Base-by-base conservation (phyloP, 2,329 filamentous ascomycete species). In the Ilyonectria destructans region DNA sequence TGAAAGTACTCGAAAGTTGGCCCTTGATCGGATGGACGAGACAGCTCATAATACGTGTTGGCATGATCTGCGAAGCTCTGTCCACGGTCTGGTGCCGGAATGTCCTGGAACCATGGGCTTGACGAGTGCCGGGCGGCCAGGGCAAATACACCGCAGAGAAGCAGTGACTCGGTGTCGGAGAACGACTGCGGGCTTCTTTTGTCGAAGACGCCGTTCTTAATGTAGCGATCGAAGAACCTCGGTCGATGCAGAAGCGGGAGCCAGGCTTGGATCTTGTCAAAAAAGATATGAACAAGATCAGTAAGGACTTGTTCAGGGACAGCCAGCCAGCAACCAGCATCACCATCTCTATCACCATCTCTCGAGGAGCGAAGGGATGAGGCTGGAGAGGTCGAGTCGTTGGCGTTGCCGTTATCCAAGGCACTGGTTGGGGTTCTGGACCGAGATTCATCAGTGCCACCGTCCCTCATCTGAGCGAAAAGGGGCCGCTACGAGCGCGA, bases 181-280 rank as follows among this genome's bases (percentile, higher is more conserved):
- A 55, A 55, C 17, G 40, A 45, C 40, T 45, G 40, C 40, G 40
- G n/a, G 40, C 23, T 13, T 40, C 45, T 29, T 29, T 29, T 21
- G 43, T 31, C n/a, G 10, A 49, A 59, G 5, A 23, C 17, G 29
- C 17, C 57, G 31, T 59, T 26, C 4, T 33, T 29, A 10, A 56
- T 48, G 37, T 55, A 62, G 23, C 37, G 29, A 6, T n/a, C 33
- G 17, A 62, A 45, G 35, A 62, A 62, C 23, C 51, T 62, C 17
- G 59, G 59, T 6, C 51, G 51, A 33, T 62, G 59, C 9, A 62
- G 49, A n/a, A 62, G 26, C 13, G 49, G 59, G 8, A 62, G 59
- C 59, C 59, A 62, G 17, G 59, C 17, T 48, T 62, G 59, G 29
- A 55, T 46, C 37, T 55, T 55, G 59, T 62, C 59, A 23, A 62